Percentiles rank a stretch among this genome's conserved stretches.
Evolutionary conservation across 2,329 filamentous ascomycete species (phyloP).

Genomic region (Cercospora berteroae): DNA sequence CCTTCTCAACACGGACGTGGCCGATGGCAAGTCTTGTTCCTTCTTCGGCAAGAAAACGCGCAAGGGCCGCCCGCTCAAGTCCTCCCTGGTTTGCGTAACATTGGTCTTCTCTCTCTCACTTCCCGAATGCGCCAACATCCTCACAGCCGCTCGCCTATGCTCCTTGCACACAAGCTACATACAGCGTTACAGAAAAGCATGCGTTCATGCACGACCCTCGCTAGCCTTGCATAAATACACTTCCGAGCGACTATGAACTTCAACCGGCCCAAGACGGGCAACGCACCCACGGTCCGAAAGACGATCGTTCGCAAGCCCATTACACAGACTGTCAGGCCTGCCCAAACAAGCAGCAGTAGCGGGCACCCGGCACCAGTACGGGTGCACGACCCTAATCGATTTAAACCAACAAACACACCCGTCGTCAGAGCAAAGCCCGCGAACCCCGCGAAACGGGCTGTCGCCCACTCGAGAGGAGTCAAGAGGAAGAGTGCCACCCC

Average conservation of each 20-base stretch:
- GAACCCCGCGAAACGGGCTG: slow-evolving; percentile 25
- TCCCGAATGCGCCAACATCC: not conserved
- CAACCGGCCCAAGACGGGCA: slow-evolving; percentile 17
- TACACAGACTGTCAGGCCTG: slow-evolving; percentile 15
- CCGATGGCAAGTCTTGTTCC: not conserved
- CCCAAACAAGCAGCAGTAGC: slow-evolving; percentile 15
- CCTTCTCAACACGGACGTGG: slow-evolving; percentile 3
- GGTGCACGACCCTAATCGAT: slow-evolving; percentile 28
- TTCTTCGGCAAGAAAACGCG: slow-evolving; percentile 1
- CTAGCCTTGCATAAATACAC: slow-evolving; percentile 17
- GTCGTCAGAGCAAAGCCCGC: slow-evolving; percentile 16
- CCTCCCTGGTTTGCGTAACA: not conserved
- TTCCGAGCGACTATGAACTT: slow-evolving; percentile 28
- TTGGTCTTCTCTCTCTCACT: not conserved
- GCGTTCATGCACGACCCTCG: slow-evolving; percentile 13
- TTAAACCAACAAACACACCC: slow-evolving; percentile 27
- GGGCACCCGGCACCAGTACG: slow-evolving; percentile 14
- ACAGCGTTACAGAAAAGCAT: not conserved
- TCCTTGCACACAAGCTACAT: not conserved
- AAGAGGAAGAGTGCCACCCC: slow-evolving; percentile 40
- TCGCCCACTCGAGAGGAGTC: slow-evolving; percentile 29
- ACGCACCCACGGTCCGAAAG: slow-evolving; percentile 30
- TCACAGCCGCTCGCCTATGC: not conserved
- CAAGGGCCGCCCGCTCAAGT: not conserved
- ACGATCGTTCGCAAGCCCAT: slow-evolving; percentile 30